phyloP scores from a whole-genome alignment of 192 early-diverging fungal genomes.

The Backusella luteola region DNA sequence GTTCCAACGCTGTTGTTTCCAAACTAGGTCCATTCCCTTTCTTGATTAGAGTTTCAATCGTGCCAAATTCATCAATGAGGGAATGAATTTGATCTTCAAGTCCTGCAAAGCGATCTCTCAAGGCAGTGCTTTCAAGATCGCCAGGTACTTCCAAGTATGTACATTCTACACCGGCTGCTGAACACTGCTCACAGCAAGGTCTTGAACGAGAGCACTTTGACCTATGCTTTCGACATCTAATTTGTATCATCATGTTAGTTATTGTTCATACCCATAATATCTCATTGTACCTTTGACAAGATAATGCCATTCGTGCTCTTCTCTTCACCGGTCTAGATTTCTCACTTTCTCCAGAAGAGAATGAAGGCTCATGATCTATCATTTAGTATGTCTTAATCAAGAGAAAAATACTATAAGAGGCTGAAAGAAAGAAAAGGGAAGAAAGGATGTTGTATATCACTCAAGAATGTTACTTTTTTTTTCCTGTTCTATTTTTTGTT shows the following conservation, averaged over 20 bases:
- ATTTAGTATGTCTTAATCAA: neutral
- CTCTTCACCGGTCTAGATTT: constrained; percentile 12
- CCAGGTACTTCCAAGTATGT: constrained; percentile 33
- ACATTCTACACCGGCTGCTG: constrained; percentile 23
- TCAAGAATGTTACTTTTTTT: too few species aligned
- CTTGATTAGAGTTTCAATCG: constrained; percentile 24
- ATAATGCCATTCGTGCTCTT: constrained; percentile 25
- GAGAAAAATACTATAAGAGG: neutral
- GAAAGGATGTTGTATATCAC: too few species aligned
- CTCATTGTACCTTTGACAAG: constrained; percentile 29
- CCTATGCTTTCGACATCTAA: constrained; percentile 34
- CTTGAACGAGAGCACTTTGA: constrained; percentile 35
- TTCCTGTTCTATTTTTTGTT: too few species aligned
- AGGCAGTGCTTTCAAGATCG: constrained; percentile 38
- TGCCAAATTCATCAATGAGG: constrained; percentile 27
- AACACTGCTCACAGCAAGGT: constrained; percentile 31
- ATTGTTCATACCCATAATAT: neutral
- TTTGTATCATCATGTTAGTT: neutral
- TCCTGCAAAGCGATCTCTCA: constrained; percentile 36
- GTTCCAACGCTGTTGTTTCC: constrained; percentile 17
- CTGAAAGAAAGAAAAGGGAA: too few species aligned
- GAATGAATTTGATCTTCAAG: constrained; percentile 37
- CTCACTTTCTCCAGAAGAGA: neutral
- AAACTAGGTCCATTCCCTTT: neutral
- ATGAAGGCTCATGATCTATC: constrained; percentile 1